A percentile compares a stretch with the other conserved stretches of the same genome.
phyloP scores from a whole-genome alignment of 129 eudicot genomes.

The Saussurea involucrata region DNA sequence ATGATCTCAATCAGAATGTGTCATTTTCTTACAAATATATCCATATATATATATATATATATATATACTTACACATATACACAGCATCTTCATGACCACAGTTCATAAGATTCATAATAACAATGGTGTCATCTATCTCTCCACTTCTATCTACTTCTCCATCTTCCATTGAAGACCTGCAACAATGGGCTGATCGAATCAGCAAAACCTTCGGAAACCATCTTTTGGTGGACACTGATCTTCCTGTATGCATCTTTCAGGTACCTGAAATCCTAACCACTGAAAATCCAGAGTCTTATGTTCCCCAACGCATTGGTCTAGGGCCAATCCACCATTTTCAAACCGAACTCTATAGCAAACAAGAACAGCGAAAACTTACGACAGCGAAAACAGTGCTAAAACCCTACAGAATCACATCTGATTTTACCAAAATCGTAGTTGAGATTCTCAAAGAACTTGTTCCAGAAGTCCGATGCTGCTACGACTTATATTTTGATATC shows the following conservation, averaged over 20 bases:
- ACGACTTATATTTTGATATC: constrained; percentile 31
- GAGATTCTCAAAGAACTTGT: constrained; percentile 28
- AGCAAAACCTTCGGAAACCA: constrained; percentile 25
- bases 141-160: neutral
- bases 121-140: constrained; percentile 25
- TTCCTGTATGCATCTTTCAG: constrained; percentile 30
- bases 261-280: constrained; percentile 30
- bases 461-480: constrained; percentile 38
- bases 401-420: constrained; percentile 28
- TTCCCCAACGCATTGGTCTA: constrained; percentile 31
- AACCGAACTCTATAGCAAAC: constrained; percentile 15
- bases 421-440: constrained; percentile 15
- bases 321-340: constrained; percentile 52
- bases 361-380: constrained; percentile 27
- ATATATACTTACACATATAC: neutral
- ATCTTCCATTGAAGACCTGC: constrained; percentile 3
- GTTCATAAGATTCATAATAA: neutral
- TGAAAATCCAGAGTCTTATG: constrained; percentile 32
- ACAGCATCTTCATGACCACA: constrained; percentile 9
- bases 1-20: constrained; percentile 13
- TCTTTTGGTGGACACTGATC: constrained; percentile 27
- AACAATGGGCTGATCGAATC: constrained; percentile 30
- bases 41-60: neutral
- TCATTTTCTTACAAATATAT: neutral
- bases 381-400: constrained; percentile 15